These are phyloP conservation scores for Alternaria incomplexa DNA, from an alignment of 2,329 filamentous ascomycete species.

Conservation along the genomic window DNA sequence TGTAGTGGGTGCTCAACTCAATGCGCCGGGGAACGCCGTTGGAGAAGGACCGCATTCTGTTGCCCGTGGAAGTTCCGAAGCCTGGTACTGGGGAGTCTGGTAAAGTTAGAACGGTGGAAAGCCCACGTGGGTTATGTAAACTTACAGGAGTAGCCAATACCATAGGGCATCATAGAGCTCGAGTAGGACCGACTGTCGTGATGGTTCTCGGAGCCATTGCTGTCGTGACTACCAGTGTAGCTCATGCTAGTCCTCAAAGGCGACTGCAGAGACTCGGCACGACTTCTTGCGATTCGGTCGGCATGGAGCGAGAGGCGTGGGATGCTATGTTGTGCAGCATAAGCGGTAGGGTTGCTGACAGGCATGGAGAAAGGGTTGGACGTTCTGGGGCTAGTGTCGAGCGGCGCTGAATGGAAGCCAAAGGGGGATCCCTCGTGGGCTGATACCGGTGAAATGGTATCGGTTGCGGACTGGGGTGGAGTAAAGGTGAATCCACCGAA, in stretches of 20 bases:
- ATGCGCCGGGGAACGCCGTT: conserved; percentile 48
- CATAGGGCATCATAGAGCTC: conserved; percentile 47
- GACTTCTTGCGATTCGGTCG: conserved; percentile 50
- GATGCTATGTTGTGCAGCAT: conserved; percentile 48
- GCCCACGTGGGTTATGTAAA: not conserved
- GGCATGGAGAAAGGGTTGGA: conserved; percentile 50
- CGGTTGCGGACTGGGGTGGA: conserved; percentile 58
- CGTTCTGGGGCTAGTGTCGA: conserved; percentile 46
- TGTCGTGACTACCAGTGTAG: conserved; percentile 45
- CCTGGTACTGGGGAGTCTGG: conserved; percentile 48
- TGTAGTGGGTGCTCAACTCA: conserved; percentile 50
- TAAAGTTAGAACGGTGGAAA: conserved; percentile 17
- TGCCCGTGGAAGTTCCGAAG: conserved; percentile 46
- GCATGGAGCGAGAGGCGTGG: conserved; percentile 53
- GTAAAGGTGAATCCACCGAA: conserved; percentile 72
- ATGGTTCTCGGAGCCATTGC: conserved; percentile 29
- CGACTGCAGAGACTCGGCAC: conserved; percentile 53
- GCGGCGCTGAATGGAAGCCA: conserved; percentile 44
- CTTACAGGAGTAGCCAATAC: conserved; percentile 48
- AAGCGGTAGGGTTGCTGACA: conserved; percentile 38
- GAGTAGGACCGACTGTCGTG: conserved; percentile 36
- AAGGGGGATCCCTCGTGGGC: conserved; percentile 51
- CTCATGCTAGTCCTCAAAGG: conserved; percentile 56
- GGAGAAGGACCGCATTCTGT: conserved; percentile 50
- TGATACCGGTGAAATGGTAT: conserved; percentile 54